Evolutionary conservation across 1,284 basidiomycete species (phyloP).

Genomic region (Mycena citricolor): DNA sequence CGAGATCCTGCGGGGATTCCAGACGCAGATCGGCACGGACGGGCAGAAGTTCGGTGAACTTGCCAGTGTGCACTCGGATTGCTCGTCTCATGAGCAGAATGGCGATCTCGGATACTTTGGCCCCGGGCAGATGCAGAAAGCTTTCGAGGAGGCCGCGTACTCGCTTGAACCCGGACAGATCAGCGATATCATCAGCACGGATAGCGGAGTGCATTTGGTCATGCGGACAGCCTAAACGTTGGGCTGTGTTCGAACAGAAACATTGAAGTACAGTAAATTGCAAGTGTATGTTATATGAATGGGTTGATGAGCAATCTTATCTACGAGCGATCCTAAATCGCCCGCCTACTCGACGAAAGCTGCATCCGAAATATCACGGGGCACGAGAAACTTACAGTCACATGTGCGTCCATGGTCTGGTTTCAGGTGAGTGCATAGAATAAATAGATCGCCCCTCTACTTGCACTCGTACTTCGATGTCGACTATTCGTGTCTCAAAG

Average conservation of each 20-base stretch:
- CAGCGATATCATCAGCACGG: slow-evolving; percentile 85
- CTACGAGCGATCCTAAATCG: no score
- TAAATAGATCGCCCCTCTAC: no score
- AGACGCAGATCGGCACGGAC: slow-evolving; percentile 59
- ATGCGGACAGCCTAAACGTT: slow-evolving; percentile 72
- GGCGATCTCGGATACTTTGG: slow-evolving; percentile 91
- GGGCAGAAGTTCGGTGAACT: slow-evolving; percentile 73
- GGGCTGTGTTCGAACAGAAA: neutral
- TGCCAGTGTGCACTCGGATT: slow-evolving; percentile 79
- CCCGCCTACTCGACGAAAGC: no score
- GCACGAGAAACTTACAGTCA: no score
- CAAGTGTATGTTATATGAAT: slow-evolving; percentile 1
- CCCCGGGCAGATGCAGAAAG: slow-evolving; percentile 93
- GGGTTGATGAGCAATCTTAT: neutral
- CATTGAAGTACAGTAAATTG: slow-evolving; percentile 2
- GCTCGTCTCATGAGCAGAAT: slow-evolving; percentile 76
- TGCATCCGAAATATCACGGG: no score
- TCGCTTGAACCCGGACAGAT: slow-evolving; percentile 80
- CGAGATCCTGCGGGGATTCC: slow-evolving; percentile 66
- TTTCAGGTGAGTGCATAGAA: no score
- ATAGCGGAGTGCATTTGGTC: slow-evolving; percentile 96
- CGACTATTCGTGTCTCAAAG: slow-evolving; percentile 50
- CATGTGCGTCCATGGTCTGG: no score
- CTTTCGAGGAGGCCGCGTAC: slow-evolving; percentile 93
- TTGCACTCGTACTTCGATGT: slow-evolving; percentile 15